These are phyloP conservation scores for Pyrenula massariospora DNA, from an alignment of 495 filamentous ascomycete species.

Conservation along the genomic window DNA sequence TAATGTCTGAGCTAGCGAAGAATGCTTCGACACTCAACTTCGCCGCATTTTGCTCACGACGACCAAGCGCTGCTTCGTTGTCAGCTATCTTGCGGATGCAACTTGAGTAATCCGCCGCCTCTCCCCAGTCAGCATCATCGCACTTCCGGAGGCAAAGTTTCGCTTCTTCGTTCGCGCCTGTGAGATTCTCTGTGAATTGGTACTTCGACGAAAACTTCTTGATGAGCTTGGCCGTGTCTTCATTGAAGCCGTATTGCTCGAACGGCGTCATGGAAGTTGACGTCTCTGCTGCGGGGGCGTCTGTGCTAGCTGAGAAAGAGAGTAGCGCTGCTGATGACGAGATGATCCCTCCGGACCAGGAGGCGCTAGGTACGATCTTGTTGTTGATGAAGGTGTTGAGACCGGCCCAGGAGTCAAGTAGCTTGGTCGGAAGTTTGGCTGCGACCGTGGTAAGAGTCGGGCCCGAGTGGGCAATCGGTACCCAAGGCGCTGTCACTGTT, in stretches of 20 bases:
- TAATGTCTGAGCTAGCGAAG: conserved; percentile 16
- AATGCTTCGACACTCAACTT: conserved; percentile 10
- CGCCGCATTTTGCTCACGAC: background rate
- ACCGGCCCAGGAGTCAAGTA: conserved; percentile 21
- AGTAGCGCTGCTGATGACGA: background rate
- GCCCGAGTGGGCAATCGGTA: conserved; percentile 26
- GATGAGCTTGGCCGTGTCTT: conserved; percentile 10
- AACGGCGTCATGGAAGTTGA: no score
- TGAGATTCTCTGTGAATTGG: conserved; percentile 17
- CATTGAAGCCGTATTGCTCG: no score
- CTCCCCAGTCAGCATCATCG: conserved; percentile 12
- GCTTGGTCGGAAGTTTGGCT: conserved; percentile 19
- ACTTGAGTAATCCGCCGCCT: conserved; percentile 16
- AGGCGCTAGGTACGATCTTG: conserved; percentile 6
- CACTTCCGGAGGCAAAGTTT: conserved; percentile 18
- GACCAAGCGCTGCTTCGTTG: no score
- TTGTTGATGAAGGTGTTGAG: conserved; percentile 14
- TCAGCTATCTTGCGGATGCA: conserved; percentile 11
- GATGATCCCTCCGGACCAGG: conserved; percentile 2
- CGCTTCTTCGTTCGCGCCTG: conserved; percentile 23
- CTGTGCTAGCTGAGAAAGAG: conserved; percentile 4
- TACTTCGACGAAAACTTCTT: conserved; percentile 12
- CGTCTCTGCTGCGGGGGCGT: conserved; percentile 8
- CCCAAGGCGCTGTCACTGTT: conserved; percentile 27
- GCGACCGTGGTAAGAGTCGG: conserved; percentile 16